Percentiles rank a stretch among this genome's conserved stretches.
These are phyloP conservation scores for Casuarina cunninghamiana DNA, from an alignment of 306 rosid species.

Conservation along the genomic window DNA sequence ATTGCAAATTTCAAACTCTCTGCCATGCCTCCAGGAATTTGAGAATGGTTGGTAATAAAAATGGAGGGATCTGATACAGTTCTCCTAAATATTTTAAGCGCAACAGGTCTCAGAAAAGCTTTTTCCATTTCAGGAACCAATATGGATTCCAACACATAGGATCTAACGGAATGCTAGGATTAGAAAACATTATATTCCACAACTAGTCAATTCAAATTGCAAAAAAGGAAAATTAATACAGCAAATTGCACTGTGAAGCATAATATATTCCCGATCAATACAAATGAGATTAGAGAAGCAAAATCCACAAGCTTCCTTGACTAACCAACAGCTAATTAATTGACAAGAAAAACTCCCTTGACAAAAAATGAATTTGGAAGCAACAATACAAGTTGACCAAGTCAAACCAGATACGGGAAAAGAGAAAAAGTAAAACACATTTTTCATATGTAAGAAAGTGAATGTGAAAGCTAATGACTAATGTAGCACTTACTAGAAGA, in stretches of 20 bases:
- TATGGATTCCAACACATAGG: background rate
- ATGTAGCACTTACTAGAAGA: too few species aligned
- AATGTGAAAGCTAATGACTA: background rate
- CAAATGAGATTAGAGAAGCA: too few species aligned
- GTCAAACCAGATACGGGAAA: background rate
- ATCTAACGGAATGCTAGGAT: background rate
- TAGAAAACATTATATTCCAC: too few species aligned
- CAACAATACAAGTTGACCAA: background rate
- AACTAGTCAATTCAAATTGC: too few species aligned
- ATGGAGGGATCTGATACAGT: background rate
- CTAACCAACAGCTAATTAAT: background rate
- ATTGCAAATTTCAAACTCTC: background rate
- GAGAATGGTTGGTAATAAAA: background rate
- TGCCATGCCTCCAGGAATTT: background rate
- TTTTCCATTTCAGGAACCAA: background rate
- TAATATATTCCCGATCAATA: too few species aligned
- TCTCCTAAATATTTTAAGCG: background rate
- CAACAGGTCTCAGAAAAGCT: background rate
- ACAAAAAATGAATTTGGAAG: background rate
- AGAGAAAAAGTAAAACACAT: background rate
- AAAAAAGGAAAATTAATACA: too few species aligned
- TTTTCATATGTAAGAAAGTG: background rate
- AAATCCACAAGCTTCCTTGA: too few species aligned
- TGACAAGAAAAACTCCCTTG: too few species aligned
- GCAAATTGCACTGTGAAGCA: too few species aligned